Conservation (phyloP, 2,329 filamentous ascomycete species). For the Sporothrix mexicana region DNA sequence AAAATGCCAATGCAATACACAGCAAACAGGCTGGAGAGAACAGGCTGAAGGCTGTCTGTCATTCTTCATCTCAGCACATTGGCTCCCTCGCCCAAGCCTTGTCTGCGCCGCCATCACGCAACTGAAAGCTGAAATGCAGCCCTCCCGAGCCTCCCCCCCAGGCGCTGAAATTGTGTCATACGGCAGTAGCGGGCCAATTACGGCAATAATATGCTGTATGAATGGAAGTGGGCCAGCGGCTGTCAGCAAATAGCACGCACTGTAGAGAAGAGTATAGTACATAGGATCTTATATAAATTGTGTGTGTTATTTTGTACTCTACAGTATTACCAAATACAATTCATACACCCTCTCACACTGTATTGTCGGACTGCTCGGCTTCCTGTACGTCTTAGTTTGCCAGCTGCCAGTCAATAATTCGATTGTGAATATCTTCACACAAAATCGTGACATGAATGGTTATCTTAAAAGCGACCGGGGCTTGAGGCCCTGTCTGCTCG, state of each 20-base stretch:
- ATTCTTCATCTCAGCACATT: neutral
- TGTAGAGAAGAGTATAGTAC: neutral
- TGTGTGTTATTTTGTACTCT: neutral
- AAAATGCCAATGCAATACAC: neutral
- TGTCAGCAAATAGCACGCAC: neutral
- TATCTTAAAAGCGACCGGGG: neutral
- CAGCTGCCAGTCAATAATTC: neutral
- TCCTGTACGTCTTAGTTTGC: neutral
- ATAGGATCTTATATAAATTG: neutral
- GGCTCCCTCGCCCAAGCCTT: conserved; percentile 14
- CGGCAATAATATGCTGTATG: conserved; percentile 9
- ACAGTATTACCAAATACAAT: neutral
- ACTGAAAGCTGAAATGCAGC: neutral
- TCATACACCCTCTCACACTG: neutral
- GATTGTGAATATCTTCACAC: conserved; percentile 24
- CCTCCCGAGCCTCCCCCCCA: neutral
- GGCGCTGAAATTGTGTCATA: neutral
- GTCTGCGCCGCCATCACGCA: conserved; percentile 1
- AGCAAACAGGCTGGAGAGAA: neutral
- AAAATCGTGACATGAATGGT: conserved; percentile 2
- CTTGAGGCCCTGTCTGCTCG: neutral
- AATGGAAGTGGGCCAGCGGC: conserved; percentile 23
- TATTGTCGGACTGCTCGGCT: neutral
- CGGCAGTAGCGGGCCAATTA: neutral
- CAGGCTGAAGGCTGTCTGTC: too few species aligned